Percentiles rank a stretch among this genome's conserved stretches.
phyloP scores from a whole-genome alignment of 208 protist species.

The Trypanosoma lewisi region DNA sequence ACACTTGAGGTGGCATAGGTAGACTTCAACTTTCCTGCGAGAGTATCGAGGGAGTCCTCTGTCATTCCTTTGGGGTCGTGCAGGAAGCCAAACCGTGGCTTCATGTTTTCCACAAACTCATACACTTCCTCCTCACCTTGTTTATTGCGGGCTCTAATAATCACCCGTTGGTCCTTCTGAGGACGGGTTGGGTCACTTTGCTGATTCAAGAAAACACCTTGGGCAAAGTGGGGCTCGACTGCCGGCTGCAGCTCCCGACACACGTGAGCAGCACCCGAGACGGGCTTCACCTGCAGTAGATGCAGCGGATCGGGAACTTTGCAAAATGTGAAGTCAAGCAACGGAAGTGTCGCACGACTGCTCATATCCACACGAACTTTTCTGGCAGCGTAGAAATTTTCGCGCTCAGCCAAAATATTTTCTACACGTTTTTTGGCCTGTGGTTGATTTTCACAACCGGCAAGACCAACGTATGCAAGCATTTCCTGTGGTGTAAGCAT shows the following conservation, averaged over 20 bases:
- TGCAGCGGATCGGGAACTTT: conserved; percentile 29
- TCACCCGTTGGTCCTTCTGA: conserved; percentile 32
- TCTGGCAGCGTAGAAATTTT: conserved; percentile 47
- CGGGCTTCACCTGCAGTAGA: conserved; percentile 44
- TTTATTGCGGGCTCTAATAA: conserved; percentile 88
- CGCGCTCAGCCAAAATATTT: conserved; percentile 31
- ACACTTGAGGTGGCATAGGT: conserved; percentile 68
- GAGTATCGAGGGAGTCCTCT: conserved; percentile 3
- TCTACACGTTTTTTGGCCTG: conserved; percentile 23
- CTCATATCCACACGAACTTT: conserved; percentile 21
- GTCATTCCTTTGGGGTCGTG: conserved; percentile 13
- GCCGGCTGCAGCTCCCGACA: conserved; percentile 25
- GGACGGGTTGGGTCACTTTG: conserved; percentile 55
- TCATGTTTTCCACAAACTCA: conserved; percentile 58
- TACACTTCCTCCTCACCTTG: conserved; percentile 87
- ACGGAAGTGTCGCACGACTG: conserved; percentile 16
- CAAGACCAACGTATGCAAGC: conserved; percentile 25
- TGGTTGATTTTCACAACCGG: conserved; percentile 16
- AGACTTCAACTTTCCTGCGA: conserved; percentile 23
- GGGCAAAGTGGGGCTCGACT: conserved; percentile 49
- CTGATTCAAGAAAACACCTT: conserved; percentile 72
- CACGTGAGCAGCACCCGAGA: conserved; percentile 46
- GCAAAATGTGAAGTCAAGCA: conserved; percentile 36
- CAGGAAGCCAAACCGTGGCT: conserved; percentile 43
- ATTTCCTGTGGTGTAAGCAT: conserved; percentile 71